A percentile compares a stretch with the other conserved stretches of the same genome.
Conservation (phyloP, 306 rosid genomes). For the Glycine tomentella region DNA sequence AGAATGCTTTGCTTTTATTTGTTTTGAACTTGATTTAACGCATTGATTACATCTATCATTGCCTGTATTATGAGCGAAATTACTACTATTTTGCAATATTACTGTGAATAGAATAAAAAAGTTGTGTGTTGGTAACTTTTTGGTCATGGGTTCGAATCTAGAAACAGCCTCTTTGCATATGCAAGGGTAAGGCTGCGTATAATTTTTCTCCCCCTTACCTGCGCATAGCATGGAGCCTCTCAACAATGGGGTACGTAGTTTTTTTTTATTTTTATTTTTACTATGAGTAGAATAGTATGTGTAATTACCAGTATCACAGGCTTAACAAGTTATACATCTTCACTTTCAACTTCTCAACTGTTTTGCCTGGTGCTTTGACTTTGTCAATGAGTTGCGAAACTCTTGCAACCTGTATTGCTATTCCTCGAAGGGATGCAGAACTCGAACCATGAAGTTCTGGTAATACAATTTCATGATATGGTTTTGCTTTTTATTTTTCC, state of each 20-base stretch:
- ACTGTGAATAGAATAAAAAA: neutral
- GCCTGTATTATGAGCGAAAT: neutral
- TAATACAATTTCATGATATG: neutral
- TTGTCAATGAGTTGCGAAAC: neutral
- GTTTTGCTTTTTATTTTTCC: neutral
- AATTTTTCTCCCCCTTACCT: too few relatives aligned
- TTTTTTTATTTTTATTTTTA: too few relatives aligned
- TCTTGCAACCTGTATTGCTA: too few relatives aligned
- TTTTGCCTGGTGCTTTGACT: slow-evolving; percentile 5
- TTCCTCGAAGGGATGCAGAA: neutral
- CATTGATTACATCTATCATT: slow-evolving; percentile 20
- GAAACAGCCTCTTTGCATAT: too few relatives aligned
- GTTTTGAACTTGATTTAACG: slow-evolving; percentile 28
- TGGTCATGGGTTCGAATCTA: too few relatives aligned
- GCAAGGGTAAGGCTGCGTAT: too few relatives aligned
- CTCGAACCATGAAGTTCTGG: neutral
- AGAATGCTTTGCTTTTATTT: slow-evolving; percentile 15
- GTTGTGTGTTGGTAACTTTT: too few relatives aligned
- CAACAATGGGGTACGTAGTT: too few relatives aligned
- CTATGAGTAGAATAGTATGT: too few relatives aligned
- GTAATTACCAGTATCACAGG: neutral
- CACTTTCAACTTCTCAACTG: neutral
- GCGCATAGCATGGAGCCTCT: too few relatives aligned
- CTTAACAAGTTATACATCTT: slow-evolving; percentile 8
- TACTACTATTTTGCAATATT: too few relatives aligned